phyloP scores from a whole-genome alignment of 1,284 basidiomycete genomes.

The Golubevia sp. region DNA sequence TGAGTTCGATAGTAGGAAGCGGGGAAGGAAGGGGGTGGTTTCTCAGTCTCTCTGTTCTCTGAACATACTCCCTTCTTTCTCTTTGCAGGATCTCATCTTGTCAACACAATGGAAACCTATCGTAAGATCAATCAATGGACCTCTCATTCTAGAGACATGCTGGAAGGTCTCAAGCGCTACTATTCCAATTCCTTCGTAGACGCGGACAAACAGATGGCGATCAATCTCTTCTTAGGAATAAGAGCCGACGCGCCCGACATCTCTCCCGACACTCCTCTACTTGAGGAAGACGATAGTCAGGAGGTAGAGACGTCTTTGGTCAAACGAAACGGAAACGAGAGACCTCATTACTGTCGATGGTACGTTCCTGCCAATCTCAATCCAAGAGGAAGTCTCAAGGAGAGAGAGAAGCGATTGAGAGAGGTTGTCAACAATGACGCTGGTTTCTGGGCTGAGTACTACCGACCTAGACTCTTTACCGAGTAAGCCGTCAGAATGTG shows the following conservation, averaged over 20 bases:
- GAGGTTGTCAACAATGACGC: constrained; percentile 40
- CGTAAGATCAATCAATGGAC: constrained; percentile 92
- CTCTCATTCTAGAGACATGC: constrained; percentile 94
- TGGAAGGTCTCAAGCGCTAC: constrained; percentile 93
- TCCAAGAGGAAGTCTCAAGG: constrained; percentile 16
- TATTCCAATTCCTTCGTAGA: constrained; percentile 88
- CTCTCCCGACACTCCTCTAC: neutral
- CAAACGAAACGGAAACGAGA: constrained; percentile 1
- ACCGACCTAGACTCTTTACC: constrained; percentile 55
- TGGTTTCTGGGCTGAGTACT: constrained; percentile 58
- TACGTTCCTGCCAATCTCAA: constrained; percentile 33
- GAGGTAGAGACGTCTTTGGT: constrained; percentile 6
- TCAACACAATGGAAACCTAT: constrained; percentile 96
- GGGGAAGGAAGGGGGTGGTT: no score
- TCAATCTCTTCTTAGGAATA: constrained; percentile 94
- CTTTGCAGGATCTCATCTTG: constrained; percentile 73
- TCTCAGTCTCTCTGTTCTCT: constrained; percentile 2
- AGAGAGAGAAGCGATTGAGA: constrained; percentile 26
- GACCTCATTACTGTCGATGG: constrained; percentile 32
- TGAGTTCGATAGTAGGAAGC: neutral
- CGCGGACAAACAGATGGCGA: constrained; percentile 96
- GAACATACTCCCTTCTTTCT: constrained; percentile 6
- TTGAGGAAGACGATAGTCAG: neutral
- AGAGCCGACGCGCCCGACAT: constrained; percentile 25
- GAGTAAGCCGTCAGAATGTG: constrained; percentile 17